phyloP scores from a whole-genome alignment of 169 alveolate species.

The Babesia bigemina region DNA sequence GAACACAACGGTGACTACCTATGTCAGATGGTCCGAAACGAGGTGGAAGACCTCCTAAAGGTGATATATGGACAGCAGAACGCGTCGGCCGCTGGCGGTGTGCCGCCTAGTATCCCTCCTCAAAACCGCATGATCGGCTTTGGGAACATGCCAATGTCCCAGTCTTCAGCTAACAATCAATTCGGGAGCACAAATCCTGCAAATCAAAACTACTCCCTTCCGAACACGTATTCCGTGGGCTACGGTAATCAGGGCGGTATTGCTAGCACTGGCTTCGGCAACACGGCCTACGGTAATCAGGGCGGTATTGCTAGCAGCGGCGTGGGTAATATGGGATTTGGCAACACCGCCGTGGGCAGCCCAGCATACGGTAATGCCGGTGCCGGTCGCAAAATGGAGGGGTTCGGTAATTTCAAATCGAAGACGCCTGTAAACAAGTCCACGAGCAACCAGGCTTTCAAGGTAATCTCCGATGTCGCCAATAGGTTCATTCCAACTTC shows the following conservation, averaged over 20 bases:
- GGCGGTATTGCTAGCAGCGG: not conserved
- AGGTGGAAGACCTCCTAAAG: constrained; percentile 61
- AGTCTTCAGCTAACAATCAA: not conserved
- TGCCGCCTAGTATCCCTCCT: not conserved
- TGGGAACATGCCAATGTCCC: constrained; percentile 34
- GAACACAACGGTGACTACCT: constrained; percentile 59
- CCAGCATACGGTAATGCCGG: not conserved
- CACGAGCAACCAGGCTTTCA: constrained; percentile 43
- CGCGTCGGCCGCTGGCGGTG: not conserved
- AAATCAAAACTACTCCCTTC: not conserved
- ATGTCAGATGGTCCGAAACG: constrained; percentile 53
- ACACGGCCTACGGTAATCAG: not conserved
- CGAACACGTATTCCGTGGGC: not conserved
- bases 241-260: not conserved
- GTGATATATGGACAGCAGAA: constrained; percentile 38
- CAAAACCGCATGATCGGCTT: constrained; percentile 60
- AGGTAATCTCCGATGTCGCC: constrained; percentile 50
- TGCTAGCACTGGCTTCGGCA: constrained; percentile 2
- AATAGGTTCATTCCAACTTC: constrained; percentile 46
- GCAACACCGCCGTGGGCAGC: not conserved
- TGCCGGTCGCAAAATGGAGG: constrained; percentile 36
- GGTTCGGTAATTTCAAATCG: constrained; percentile 50
- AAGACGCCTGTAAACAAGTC: not conserved
- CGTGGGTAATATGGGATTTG: not conserved
- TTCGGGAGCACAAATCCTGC: not conserved